Evolutionary conservation across 208 protist genomes (phyloP), one percentile per base, ranked within the genome.

Genomic region (Acanthamoeba healyi): DNA sequence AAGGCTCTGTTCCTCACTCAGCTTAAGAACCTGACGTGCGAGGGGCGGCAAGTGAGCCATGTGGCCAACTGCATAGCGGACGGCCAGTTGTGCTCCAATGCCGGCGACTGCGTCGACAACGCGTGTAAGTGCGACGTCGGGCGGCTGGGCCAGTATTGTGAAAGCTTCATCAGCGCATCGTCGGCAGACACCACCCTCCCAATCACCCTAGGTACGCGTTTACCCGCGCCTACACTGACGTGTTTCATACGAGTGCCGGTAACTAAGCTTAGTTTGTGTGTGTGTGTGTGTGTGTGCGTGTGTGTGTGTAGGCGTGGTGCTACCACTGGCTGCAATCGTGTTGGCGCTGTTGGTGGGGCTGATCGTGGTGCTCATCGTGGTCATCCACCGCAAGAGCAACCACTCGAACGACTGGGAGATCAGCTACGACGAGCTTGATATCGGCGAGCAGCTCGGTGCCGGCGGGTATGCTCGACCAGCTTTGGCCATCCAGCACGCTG

Each of bases 361-460:
- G 40, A 15, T 44, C 32, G 17, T 79, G 70, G 40, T 79, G 22
- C n/a, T 79, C 15, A 4, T 79, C 17, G 17, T 79, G 34, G 24
- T 79, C 34, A 44, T 79, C 34, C 32, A 24, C 7, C 70, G 19
- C 38, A 79, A 29, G 70, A 19, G 42, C 32, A 58, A 6, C 24
- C 3, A 5, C 7, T 65, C 46, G 32, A 56, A 91, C 38, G 84
- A 91, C 24, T 91, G 84, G 84, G 58, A 72, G 15, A 91, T 91
- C 84, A 32, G 46, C 1, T 91, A 38, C 38, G 12, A 22, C 22
- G 84, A 91, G 14, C 84, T 91, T 14, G 29, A 91, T 36, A n/a
- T 91, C n/a, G 84, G 84, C 49, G 58, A 91, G 7, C 49, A 67
- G 36, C 38, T 91, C 29, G 84, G 84, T 29, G 40, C 49, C 9